Evolutionary conservation across 257 asterid species (phyloP), one percentile per base, ranked within the genome.

Genomic region (Lycium barbarum): DNA sequence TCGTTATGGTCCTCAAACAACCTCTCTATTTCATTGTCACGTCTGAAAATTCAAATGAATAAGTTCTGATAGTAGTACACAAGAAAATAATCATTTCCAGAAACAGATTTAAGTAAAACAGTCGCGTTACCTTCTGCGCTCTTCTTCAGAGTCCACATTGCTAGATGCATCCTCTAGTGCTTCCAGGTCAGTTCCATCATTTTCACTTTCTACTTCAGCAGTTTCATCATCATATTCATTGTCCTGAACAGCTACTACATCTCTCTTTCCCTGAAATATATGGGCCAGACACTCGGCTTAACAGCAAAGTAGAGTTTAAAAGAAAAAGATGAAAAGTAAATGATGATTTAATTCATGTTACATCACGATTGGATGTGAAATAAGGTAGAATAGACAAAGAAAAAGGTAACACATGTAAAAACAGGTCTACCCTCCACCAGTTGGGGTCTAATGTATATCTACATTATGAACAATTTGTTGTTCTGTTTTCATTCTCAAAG

Each of bases 91-190:
- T 18, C 45, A 45, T 45, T 59, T n/a, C 11, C 9, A 0, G 82
- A 81, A 83, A 67, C 58, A 8, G 62, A 38, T 63, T 35, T 51
- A 33, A 81, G 82, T 70, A 45, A 45, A 47, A 20, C 7, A 59
- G 78, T 45, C 82, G 18, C 62, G 49, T 59, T 91, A 95, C 98
- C 98, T 87, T 55, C 76, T 88, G 51, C 90, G 85, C 87, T 97
- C 98, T 91, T 97, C 99, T 82, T 95, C 98, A 20, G 99, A 91
- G 86, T 97, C 98, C 73, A 89, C 71, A 87, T 95, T 95, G 68
- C 96, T 92, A 57, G 91, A 74, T 36, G 87, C 36, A 83, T 79
- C 67, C 51, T 87, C 93, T 72, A 88, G 89, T 73, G 84, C 85
- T 81, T 89, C 95, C 40, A 62, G 90, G 11, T 83, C 71, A 84